Evolutionary conservation across 1,284 basidiomycete genomes (phyloP), one percentile per base, ranked within the genome.

Genomic region (Farysia itapuensis): DNA sequence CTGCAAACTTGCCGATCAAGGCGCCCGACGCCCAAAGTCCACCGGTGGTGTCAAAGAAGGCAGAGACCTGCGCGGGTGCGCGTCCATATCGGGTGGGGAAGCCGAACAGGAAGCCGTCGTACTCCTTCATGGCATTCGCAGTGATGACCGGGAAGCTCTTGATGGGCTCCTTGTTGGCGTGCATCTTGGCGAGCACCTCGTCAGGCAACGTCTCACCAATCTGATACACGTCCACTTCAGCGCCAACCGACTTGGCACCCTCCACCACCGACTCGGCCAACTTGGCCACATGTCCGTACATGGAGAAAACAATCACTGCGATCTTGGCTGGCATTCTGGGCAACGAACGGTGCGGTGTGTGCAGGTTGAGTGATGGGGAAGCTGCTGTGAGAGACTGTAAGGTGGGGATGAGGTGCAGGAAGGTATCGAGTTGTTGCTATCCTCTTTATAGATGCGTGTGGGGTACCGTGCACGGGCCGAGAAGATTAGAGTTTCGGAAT

Each of bases 181-280:
- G 78, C 84, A 95, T 84, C 79, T 85, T 84, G 52, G 76, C 77
- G 46, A 94, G 81, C 50, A 95, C 79, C 20, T 90, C 87, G n/a
- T 84, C 78, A 3, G 86, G 75, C 44, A 94, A 85, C 7, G 90
- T 95, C 81, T 96, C 92, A 43, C 85, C 79, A 67, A 93, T 84
- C 77, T 85, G 86, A 31, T 64, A 89, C 65, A 89, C 86, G 38
- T 82, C 84, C 22, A 82, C 85, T 9, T 77, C 78, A 28, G 88
- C 91, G 32, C 90, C 91, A 21, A 86, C 82, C 8, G 78, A 72
- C 74, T 84, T 83, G 65, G 89, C 79, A 56, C 90, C 90, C 24
- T 77, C 79, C 79, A 88, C 87, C 66, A 87, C 83, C 43, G 84
- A 78, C 78, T 92, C 87, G 40, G 90, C 88, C 77, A 95, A 86